Evolutionary conservation across 1,139 yeast species (phyloP).

Genomic region (Saccharomyces hybrid): DNA sequence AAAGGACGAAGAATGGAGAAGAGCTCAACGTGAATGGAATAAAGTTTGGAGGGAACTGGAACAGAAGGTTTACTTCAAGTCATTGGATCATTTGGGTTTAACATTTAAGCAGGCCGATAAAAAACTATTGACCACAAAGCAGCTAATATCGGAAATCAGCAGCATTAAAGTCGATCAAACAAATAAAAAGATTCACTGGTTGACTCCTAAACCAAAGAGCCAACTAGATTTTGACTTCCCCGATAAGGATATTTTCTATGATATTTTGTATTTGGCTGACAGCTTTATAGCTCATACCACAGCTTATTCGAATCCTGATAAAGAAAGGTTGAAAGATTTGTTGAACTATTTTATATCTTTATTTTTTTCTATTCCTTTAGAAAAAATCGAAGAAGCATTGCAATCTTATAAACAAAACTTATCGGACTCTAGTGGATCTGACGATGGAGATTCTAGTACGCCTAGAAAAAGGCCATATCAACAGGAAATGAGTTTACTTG

Average conservation of each 20-base stretch:
- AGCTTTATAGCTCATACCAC: constrained; percentile 65
- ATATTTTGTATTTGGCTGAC: constrained; percentile 60
- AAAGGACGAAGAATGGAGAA: constrained; percentile 98
- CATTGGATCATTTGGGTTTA: constrained; percentile 89
- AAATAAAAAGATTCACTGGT: constrained; percentile 71
- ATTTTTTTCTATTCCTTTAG: constrained; percentile 25
- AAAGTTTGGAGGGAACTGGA: constrained; percentile 98
- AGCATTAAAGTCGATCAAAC: constrained; percentile 85
- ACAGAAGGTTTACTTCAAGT: constrained; percentile 86
- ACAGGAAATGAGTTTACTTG: constrained; percentile 55
- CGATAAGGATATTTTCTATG: constrained; percentile 67
- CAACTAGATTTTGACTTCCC: constrained; percentile 64
- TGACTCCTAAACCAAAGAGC: constrained; percentile 77
- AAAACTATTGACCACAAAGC: constrained; percentile 82
- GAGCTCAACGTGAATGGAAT: constrained; percentile 98
- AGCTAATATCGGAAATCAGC: constrained; percentile 81
- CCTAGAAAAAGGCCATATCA: constrained; percentile 49
- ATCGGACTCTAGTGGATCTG: constrained; percentile 17
- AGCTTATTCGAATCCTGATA: constrained; percentile 73
- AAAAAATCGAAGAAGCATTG: constrained; percentile 33
- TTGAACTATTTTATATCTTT: constrained; percentile 50
- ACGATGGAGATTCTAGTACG: constrained; percentile 11
- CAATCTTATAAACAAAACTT: constrained; percentile 22
- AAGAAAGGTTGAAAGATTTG: constrained; percentile 67
- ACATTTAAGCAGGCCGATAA: constrained; percentile 96